Evolutionary conservation across 345 rosid species (phyloP).

Genomic region (Eucalyptus brandiana): DNA sequence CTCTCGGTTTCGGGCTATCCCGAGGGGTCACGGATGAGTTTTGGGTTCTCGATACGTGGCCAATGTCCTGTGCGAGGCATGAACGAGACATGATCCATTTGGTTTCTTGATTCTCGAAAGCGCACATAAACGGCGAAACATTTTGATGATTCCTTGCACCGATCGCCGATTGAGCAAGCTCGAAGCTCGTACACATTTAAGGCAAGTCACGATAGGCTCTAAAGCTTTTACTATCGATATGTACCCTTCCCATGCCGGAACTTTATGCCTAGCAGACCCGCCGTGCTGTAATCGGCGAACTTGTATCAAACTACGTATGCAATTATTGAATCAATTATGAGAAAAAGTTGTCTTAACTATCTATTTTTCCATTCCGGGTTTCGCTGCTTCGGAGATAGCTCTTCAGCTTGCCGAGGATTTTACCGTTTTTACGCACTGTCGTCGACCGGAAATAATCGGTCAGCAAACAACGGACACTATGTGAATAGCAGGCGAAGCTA

Average conservation of each 20-base stretch:
- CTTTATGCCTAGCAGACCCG: neutral
- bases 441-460: neutral
- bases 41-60: neutral
- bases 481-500: neutral
- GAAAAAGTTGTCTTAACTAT: neutral
- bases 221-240: neutral
- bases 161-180: neutral
- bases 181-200: neutral
- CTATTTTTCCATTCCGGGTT: neutral
- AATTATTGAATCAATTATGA: neutral
- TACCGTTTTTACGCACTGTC: neutral
- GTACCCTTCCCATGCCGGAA: neutral
- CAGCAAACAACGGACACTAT: neutral
- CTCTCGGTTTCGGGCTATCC: neutral
- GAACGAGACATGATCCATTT: neutral
- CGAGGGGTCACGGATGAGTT: neutral
- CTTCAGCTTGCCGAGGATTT: neutral
- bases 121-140: neutral
- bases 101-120: neutral
- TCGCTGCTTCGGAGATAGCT: neutral
- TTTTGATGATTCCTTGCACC: neutral
- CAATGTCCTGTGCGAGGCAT: neutral
- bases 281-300: neutral
- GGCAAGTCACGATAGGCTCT: neutral
- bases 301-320: neutral